Base-by-base conservation (phyloP, 495 filamentous ascomycete genomes). In the Penicillium odoratum region DNA sequence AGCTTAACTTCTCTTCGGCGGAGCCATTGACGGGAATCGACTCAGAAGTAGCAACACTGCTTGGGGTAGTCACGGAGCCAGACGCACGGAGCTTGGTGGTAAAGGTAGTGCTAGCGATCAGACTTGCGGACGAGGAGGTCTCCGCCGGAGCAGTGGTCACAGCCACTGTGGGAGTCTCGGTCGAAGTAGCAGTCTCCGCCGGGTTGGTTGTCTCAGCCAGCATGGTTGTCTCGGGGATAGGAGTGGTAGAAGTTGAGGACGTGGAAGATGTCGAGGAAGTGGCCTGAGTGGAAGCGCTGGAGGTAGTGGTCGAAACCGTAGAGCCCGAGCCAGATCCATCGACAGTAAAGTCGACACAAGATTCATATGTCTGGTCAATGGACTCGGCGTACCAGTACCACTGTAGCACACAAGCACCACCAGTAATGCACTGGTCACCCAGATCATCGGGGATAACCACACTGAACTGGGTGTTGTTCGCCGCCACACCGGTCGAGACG, bases 311-410 rank as follows among this genome's bases (percentile, higher is more conserved):
- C 4, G 58, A 58, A 48, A 43, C 48, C 7, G 58, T 26, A 33
- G 59, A 52, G 55, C 58, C 26, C 15, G 68, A 69, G 26, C 65
- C 64, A 21, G 67, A 66, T n/a, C 68, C 72, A 31, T 68, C 67
- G 42, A 87, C 67, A 42, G 81, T 83, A 69, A 91, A 89, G 67
- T 92, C 88, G 61, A 89, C 66, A 66, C 87, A 90, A 43, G 81
- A 81, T 79, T 91, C 85, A 60, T 91, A 91, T 29, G 87, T 89
- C 78, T 92, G 88, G 47, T 82, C 79, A 34, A 85, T 83, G 7
- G 78, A 81, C 42, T 78, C 53, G 51, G 86, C 86, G 61, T 84
- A 85, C 87, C 87, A 92, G 70, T 74, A 87, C 81, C 82, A 85
- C 67, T 90, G 86, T 29, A 91, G 74, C 26, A 86, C 86, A 72